Evolutionary conservation across 2,329 filamentous ascomycete species (phyloP), one percentile per base, ranked within the genome.

Genomic region (Huntiella bhutanensis): DNA sequence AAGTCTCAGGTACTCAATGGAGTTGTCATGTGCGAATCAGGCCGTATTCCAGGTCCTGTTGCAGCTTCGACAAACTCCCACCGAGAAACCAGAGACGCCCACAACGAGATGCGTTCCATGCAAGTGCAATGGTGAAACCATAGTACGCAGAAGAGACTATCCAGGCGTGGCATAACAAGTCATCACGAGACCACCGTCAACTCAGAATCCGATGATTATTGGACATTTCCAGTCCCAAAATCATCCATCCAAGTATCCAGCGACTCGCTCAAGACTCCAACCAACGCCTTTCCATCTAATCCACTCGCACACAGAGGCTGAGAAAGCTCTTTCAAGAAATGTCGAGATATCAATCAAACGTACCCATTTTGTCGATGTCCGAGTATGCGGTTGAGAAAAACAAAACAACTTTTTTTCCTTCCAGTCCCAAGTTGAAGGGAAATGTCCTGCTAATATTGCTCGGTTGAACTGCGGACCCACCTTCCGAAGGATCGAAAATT

Each of bases 301-400:
- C 66, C 67, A 70, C 66, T 70, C 65, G 67, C 67, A 70, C 61
- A 69, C 67, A 60, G 54, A 58, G 61, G 61, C 60, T 62, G 58
- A 60, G 52, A 52, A 56, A 53, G 49, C 43, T 48, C 47, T 49
- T 50, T 51, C 47, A 42, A 39, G 40, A 13, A 45, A 19, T 50
- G 37, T 49, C 36, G 45, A 47, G 33, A 46, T 40, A 38, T 43
- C 37, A 44, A 47, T 41, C 42, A 46, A 46, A 49, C 48, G 36
- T 49, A 49, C 48, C 48, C 48, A 49, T 49, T 49, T 49, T 49
- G 48, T 41, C 48, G 48, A 37, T 45, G 48, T 47, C 46, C 48
- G 44, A 46, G 41, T 49, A 47, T 49, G 44, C 44, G 48, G 44
- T 49, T 49, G 43, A 36, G 32, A 33, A 28, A 28, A 35, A 48